Evolutionary conservation across 345 rosid species (phyloP).

Genomic region (Populus deltoides): DNA sequence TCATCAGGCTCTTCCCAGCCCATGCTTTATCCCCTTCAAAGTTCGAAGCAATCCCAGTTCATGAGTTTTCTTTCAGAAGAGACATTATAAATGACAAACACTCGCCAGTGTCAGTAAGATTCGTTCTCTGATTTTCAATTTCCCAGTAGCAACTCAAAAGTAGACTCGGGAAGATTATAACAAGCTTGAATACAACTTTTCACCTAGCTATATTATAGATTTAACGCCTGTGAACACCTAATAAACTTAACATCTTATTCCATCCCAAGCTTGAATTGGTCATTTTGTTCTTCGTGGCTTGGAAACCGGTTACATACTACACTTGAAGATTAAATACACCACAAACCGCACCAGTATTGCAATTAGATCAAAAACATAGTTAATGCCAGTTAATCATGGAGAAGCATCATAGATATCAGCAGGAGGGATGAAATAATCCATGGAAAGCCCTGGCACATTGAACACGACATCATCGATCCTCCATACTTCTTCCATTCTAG

Average conservation of each 20-base stretch:
- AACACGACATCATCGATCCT: slow-evolving; percentile 87
- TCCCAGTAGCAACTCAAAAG: background rate
- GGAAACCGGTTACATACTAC: slow-evolving; percentile 11
- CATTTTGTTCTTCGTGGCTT: background rate
- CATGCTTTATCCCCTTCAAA: too few species aligned
- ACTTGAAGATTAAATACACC: background rate
- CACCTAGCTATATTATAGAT: background rate
- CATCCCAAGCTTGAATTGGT: background rate
- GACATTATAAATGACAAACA: too few species aligned
- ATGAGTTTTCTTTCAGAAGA: too few species aligned
- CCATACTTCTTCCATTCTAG: slow-evolving; percentile 91
- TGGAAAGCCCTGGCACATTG: slow-evolving; percentile 80
- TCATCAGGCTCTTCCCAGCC: too few species aligned
- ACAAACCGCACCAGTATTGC: slow-evolving; percentile 16
- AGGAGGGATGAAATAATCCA: slow-evolving; percentile 90
- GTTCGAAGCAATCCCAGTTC: too few species aligned
- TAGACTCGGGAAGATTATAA: background rate
- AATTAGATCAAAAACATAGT: background rate
- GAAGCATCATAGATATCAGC: slow-evolving; percentile 65
- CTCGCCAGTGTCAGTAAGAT: too few species aligned
- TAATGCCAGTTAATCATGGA: slow-evolving; percentile 13
- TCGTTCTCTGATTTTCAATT: too few species aligned
- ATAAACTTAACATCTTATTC: background rate
- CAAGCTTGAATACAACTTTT: background rate
- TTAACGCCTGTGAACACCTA: background rate